Conservation (phyloP, 305 asterid genomes). For the Solanum hybrid region DNA sequence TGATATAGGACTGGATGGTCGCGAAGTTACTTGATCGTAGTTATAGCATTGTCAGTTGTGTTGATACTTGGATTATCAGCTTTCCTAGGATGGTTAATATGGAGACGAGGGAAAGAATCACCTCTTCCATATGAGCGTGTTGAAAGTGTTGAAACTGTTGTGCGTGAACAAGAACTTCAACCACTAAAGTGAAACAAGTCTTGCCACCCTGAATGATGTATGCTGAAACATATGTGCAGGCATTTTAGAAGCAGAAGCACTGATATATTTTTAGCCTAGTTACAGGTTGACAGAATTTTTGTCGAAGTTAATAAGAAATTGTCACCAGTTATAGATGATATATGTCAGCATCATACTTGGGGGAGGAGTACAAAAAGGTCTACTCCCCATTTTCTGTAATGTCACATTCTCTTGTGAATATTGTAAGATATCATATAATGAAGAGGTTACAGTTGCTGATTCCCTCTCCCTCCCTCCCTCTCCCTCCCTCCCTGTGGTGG, state of each 20-base stretch:
- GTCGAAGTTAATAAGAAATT: background rate
- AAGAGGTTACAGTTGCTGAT: background rate
- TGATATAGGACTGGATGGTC: constrained; percentile 13
- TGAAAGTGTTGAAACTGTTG: background rate
- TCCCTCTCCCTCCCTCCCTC: background rate
- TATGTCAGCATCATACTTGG: background rate
- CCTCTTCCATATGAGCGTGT: constrained; percentile 15
- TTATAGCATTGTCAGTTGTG: background rate
- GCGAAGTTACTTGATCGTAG: background rate
- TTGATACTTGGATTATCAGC: constrained; percentile 14
- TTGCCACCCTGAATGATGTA: background rate
- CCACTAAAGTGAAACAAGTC: constrained; percentile 4
- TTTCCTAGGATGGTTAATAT: constrained; percentile 12
- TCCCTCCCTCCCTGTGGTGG: background rate
- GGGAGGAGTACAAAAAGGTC: background rate
- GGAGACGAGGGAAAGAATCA: constrained; percentile 4
- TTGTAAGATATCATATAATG: constrained; percentile 4
- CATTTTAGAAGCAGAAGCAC: background rate
- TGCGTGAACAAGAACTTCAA: constrained; percentile 18
- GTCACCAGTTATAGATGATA: background rate
- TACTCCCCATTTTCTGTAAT: background rate
- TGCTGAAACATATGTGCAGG: background rate
- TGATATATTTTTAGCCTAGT: constrained; percentile 1
- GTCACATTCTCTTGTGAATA: constrained; percentile 6
- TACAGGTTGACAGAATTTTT: constrained; percentile 4